phyloP scores from a whole-genome alignment of 805 yeast genomes.

The Danielozyma ontarioensis region DNA sequence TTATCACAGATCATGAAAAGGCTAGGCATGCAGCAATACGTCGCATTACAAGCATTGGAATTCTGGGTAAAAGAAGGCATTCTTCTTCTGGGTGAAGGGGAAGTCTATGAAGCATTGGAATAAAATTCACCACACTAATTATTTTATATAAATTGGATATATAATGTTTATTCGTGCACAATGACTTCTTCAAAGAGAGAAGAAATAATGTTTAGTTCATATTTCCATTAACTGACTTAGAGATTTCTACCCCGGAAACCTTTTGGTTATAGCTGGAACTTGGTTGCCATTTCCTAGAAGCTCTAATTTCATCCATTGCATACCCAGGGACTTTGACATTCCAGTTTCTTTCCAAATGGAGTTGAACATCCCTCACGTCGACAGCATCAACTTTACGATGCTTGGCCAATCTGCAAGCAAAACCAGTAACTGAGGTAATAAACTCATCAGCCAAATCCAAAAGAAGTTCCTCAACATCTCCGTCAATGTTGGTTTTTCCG shows the following conservation, averaged over 20 bases:
- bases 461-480: slow-evolving; percentile 89
- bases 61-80: slow-evolving; percentile 68
- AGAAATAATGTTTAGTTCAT: too few species aligned
- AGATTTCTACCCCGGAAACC: slow-evolving; percentile 60
- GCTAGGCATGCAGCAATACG: slow-evolving; percentile 37
- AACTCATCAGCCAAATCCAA: slow-evolving; percentile 95
- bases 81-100: slow-evolving; percentile 22
- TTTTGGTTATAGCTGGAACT: slow-evolving; percentile 59
- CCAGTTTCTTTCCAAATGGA: slow-evolving; percentile 92
- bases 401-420: slow-evolving; percentile 93
- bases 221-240: slow-evolving; percentile 55
- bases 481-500: slow-evolving; percentile 85
- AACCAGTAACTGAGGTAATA: slow-evolving; percentile 81
- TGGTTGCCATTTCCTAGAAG: slow-evolving; percentile 68
- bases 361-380: slow-evolving; percentile 84
- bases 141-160: background rate
- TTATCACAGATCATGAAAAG: slow-evolving; percentile 25
- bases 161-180: background rate
- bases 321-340: slow-evolving; percentile 92
- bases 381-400: slow-evolving; percentile 85
- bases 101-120: background rate
- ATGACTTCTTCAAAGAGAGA: background rate
- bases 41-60: slow-evolving; percentile 25
- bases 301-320: slow-evolving; percentile 83
- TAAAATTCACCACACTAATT: background rate